These are phyloP conservation scores for Ceratonia siliqua DNA, from an alignment of 306 rosid species.

Conservation along the genomic window DNA sequence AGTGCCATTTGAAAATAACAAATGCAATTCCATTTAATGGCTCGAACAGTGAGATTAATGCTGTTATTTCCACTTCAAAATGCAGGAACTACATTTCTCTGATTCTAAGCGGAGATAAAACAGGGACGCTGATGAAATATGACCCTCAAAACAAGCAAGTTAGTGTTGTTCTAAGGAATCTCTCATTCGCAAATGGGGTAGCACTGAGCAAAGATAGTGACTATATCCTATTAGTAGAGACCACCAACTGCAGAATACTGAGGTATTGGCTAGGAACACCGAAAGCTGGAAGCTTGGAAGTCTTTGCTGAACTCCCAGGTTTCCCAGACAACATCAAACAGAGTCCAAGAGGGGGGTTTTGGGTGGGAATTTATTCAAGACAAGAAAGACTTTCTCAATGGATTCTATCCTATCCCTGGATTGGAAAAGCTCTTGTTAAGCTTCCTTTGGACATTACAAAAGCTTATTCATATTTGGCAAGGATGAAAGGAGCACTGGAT, in stretches of 20 bases:
- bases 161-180: conserved; percentile 47
- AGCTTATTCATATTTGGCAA: conserved; percentile 48
- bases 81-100: conserved; percentile 61
- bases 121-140: conserved; percentile 73
- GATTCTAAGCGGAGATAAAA: conserved; percentile 55
- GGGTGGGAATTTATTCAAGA: conserved; percentile 76
- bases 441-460: conserved; percentile 53
- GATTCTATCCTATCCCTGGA: conserved; percentile 51
- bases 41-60: not conserved
- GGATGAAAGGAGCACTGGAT: conserved; percentile 47
- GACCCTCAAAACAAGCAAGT: conserved; percentile 55
- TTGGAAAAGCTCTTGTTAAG: conserved; percentile 52
- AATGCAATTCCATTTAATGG: no score
- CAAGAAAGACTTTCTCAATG: conserved; percentile 35
- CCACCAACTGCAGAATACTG: conserved; percentile 53
- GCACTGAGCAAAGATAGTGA: conserved; percentile 52
- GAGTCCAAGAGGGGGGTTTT: conserved; percentile 77
- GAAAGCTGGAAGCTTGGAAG: conserved; percentile 54
- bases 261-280: conserved; percentile 67
- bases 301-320: conserved; percentile 61
- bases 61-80: conserved; percentile 16
- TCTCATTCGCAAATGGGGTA: conserved; percentile 79
- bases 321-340: conserved; percentile 79
- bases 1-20: no score
- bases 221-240: conserved; percentile 62